These are phyloP conservation scores for Protomyces inouyei DNA, from an alignment of 1,139 yeast genomes.

Conservation along the genomic window DNA sequence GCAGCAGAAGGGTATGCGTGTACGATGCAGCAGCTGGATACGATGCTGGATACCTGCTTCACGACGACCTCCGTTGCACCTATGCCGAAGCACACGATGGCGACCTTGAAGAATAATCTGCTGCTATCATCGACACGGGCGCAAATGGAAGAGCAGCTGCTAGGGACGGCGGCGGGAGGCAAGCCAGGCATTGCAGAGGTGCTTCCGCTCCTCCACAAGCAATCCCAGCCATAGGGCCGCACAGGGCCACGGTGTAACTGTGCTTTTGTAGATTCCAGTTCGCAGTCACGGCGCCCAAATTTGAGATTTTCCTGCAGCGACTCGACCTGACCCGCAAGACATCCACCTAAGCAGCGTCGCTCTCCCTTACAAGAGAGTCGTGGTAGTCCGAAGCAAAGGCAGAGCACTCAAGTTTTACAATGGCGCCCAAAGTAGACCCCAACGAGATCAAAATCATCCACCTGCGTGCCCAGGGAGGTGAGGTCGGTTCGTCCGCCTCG, in stretches of 20 bases:
- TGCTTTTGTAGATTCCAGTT: background rate
- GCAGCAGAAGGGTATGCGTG: slow-evolving; percentile 11
- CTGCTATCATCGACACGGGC: background rate
- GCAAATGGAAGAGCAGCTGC: slow-evolving; percentile 16
- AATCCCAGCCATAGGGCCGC: background rate
- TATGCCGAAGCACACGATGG: slow-evolving; percentile 17
- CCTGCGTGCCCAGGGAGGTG: slow-evolving; percentile 99
- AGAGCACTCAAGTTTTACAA: background rate
- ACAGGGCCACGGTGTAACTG: background rate
- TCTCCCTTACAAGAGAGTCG: slow-evolving; percentile 15
- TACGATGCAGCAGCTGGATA: slow-evolving; percentile 13
- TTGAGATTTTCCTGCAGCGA: background rate
- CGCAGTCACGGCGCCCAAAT: background rate
- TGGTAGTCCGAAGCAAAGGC: slow-evolving; percentile 17
- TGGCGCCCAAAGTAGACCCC: slow-evolving; percentile 84
- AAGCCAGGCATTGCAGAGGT: slow-evolving; percentile 21
- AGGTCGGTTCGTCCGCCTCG: slow-evolving; percentile 99
- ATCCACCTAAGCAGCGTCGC: slow-evolving; percentile 26
- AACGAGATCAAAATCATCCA: slow-evolving; percentile 96
- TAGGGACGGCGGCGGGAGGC: slow-evolving; percentile 28
- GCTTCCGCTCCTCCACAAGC: background rate
- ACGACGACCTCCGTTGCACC: background rate
- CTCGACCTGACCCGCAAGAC: background rate
- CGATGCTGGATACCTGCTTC: slow-evolving; percentile 11
- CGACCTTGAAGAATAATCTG: background rate